Base-by-base conservation (phyloP, 345 rosid genomes). In the Syzygium oleosum region DNA sequence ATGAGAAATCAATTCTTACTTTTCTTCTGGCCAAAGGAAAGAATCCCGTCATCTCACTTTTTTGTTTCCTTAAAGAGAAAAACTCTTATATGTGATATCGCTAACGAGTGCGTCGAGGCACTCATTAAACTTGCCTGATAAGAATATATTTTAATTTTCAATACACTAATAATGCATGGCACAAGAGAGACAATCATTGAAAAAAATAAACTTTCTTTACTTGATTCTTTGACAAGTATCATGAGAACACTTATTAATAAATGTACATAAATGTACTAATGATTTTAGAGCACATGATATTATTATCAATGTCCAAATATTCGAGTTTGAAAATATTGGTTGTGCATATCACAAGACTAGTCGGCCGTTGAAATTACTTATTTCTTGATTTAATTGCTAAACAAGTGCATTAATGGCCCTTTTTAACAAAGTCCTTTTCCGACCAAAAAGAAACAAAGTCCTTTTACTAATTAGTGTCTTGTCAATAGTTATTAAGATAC, bases 71-170 rank as follows among this genome's bases (percentile, higher is more conserved):
- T 34, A 2, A 73, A 73, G 34, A 1, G 12, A 19, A 56, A 56
- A 56, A 56, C 3, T 9, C 9, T 5, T 17, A 68, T 34, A 68
- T 68, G 19, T 34, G 14, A 68, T 68, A 34, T 34, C 5, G 25
- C 12, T 19, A 34, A 68, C 0, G 14, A 34, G 43, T 34, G 19
- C 9, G 27, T 38, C 2, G 2, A 0, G 2, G 4, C 1, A 4
- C 46, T 2, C 12, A 2, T 68, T 8, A 34, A 68, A 19, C 25
- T 34, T 5, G 34, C 25, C 21, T 38, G 19, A 73, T 34, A 34
- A 38, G 2, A 73, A 73, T 19, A 13, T n/a, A 14, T 63, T 2
- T 38, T 7, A 38, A 21, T 10, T 73, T 73, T 73, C 13, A 10
- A 73, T 73, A 6, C 79, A 34, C 7, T 17, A 0, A 29, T 65